phyloP scores from a whole-genome alignment of 2,329 filamentous ascomycete species.

The Daldinia eschscholtzii region DNA sequence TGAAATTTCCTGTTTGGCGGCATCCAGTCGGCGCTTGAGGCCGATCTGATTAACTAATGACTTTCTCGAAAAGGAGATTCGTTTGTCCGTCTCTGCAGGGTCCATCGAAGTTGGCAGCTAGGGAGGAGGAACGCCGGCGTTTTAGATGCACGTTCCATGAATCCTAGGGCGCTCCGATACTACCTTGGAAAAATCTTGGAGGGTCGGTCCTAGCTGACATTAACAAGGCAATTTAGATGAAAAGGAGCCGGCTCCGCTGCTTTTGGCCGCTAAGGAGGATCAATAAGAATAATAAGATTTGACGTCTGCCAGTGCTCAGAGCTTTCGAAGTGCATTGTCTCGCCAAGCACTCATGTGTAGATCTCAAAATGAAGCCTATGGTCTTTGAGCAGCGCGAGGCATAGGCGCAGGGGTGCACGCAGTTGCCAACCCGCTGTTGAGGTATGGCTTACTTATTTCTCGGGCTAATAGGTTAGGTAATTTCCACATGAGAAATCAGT shows the following conservation, averaged over 20 bases:
- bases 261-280: constrained; percentile 12
- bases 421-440: neutral
- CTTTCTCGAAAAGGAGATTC: constrained; percentile 31
- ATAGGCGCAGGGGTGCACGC: neutral
- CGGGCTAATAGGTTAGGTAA: neutral
- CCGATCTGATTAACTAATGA: constrained; percentile 33
- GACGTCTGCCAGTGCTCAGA: neutral
- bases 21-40: neutral
- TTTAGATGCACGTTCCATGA: constrained; percentile 24
- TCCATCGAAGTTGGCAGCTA: constrained; percentile 10
- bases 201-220: constrained; percentile 18
- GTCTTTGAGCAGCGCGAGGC: neutral
- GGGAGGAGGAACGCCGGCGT: constrained; percentile 26
- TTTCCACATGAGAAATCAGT: neutral
- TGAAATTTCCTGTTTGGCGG: constrained; percentile 24
- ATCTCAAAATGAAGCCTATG: neutral
- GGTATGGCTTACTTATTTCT: neutral
- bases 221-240: constrained; percentile 18
- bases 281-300: constrained; percentile 21
- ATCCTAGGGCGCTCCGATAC: constrained; percentile 22
- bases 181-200: constrained; percentile 31
- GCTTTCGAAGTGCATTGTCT: neutral
- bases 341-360: neutral
- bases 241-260: constrained; percentile 28
- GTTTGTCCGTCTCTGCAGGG: constrained; percentile 18